Conservation (phyloP, 257 asterid genomes). For the Solanum corneliomulleri region DNA sequence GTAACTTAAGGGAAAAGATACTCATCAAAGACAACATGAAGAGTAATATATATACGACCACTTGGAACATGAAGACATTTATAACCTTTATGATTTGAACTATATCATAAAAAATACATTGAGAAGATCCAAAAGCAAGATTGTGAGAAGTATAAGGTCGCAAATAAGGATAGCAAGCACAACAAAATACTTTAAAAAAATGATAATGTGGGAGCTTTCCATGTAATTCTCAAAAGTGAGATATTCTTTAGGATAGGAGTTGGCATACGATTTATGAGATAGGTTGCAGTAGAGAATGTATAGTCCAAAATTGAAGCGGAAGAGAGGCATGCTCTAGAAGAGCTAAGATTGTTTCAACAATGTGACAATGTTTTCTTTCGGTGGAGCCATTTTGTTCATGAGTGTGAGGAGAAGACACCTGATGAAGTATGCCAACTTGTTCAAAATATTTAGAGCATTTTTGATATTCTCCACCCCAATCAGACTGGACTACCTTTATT, state of each 20-base stretch:
- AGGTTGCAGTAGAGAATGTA: background rate
- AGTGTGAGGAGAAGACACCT: background rate
- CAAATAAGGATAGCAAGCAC: background rate
- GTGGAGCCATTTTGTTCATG: background rate
- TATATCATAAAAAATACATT: background rate
- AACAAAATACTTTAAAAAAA: background rate
- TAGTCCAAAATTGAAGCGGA: background rate
- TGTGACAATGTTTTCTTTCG: background rate
- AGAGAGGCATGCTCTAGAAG: background rate
- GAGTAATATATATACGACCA: no score
- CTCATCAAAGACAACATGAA: background rate
- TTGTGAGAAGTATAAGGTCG: background rate
- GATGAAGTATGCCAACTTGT: background rate
- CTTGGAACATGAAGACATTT: background rate
- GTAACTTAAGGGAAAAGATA: no score
- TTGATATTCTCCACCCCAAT: no score
- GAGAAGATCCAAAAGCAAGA: background rate
- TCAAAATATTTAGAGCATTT: background rate
- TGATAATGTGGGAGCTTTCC: background rate
- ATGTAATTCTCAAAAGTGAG: no score
- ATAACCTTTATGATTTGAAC: background rate
- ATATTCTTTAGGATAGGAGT: background rate
- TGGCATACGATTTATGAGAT: background rate
- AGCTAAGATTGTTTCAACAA: no score
- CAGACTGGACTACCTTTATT: no score